Percentiles rank a stretch among this genome's conserved stretches.
Evolutionary conservation across 83 land plant genomes (phyloP).

Genomic region (Larix sibirica): DNA sequence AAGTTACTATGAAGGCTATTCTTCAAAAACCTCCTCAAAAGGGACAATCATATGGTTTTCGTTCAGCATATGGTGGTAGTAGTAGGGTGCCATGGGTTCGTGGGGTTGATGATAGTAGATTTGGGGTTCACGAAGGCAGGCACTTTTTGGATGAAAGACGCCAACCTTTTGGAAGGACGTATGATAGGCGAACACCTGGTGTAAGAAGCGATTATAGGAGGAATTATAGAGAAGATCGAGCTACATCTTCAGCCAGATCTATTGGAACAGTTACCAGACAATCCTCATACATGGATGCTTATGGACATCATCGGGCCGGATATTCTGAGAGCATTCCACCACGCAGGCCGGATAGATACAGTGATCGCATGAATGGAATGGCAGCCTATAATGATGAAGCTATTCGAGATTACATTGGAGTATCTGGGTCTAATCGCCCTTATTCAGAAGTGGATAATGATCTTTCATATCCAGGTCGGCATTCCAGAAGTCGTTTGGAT

Average conservation of each 20-base stretch:
- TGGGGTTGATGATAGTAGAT: not conserved
- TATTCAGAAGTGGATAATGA: constrained; percentile 20
- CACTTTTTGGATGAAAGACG: not conserved
- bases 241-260: constrained; percentile 15
- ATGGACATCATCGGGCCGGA: not conserved
- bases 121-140: not conserved
- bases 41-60: constrained; percentile 18
- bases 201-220: constrained; percentile 2
- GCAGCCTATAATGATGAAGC: constrained; percentile 21
- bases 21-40: constrained; percentile 38
- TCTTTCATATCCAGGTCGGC: constrained; percentile 7
- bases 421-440: constrained; percentile 31
- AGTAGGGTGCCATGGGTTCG: constrained; percentile 14
- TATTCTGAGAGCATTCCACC: constrained; percentile 4
- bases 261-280: constrained; percentile 16
- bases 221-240: constrained; percentile 7
- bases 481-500: not conserved
- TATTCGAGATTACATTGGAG: constrained; percentile 15
- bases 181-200: constrained; percentile 5
- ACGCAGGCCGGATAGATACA: constrained; percentile 18
- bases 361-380: constrained; percentile 8
- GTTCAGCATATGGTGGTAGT: constrained; percentile 19
- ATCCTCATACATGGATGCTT: constrained; percentile 17
- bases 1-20: constrained; percentile 40
- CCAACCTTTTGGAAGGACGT: not conserved